Evolutionary conservation across 495 filamentous ascomycete genomes (phyloP).

Genomic region (Xylona heveae): DNA sequence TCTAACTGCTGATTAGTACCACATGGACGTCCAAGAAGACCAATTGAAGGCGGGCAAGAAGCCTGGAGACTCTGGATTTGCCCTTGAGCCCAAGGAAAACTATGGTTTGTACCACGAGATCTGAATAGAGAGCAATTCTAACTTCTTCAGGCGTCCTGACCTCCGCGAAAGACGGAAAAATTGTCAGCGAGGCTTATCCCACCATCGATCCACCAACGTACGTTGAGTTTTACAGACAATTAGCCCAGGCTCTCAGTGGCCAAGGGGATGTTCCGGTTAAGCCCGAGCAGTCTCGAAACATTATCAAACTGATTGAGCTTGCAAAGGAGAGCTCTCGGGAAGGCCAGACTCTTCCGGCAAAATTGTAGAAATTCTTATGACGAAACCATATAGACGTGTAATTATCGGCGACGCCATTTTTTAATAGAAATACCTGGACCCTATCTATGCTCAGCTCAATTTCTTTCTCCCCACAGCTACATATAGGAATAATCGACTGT

Average conservation of each 20-base stretch:
- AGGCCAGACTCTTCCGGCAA: slow-evolving; percentile 45
- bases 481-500: no score
- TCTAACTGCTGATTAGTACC: slow-evolving; percentile 17
- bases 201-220: slow-evolving; percentile 54
- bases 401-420: no score
- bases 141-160: slow-evolving; percentile 18
- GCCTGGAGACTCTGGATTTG: slow-evolving; percentile 43
- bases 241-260: slow-evolving; percentile 42
- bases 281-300: slow-evolving; percentile 43
- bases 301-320: slow-evolving; percentile 56
- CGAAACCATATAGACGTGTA: no score
- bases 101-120: slow-evolving; percentile 18
- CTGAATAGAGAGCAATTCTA: background rate
- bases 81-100: slow-evolving; percentile 33
- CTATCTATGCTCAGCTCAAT: no score
- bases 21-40: slow-evolving; percentile 65
- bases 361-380: no score
- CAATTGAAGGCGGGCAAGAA: slow-evolving; percentile 49
- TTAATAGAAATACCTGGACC: no score
- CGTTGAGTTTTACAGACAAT: slow-evolving; percentile 44
- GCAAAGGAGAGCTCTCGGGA: slow-evolving; percentile 41
- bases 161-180: slow-evolving; percentile 21
- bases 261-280: slow-evolving; percentile 46
- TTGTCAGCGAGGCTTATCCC: slow-evolving; percentile 23
- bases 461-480: no score